Base-by-base conservation (phyloP, 2,329 filamentous ascomycete genomes). In the Fusarium nurragi region DNA sequence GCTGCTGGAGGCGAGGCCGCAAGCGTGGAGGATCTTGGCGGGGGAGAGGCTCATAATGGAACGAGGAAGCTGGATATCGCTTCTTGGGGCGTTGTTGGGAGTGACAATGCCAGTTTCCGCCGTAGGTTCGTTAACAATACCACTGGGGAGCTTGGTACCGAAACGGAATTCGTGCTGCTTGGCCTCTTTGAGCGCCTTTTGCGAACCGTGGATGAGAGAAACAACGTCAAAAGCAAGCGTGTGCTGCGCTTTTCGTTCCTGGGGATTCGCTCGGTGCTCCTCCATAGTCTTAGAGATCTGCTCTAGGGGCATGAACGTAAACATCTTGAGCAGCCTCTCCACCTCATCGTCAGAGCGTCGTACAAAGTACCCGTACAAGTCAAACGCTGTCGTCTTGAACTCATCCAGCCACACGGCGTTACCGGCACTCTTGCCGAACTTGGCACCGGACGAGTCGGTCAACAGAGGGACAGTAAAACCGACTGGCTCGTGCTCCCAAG, bases 401-500 rank as follows among this genome's bases (percentile, higher is more conserved):
- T 84, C 83, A 75, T 97, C 93, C 4, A 99, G 85, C 95, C 95
- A 99, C 32, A 99, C 79, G 4, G 94, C 94, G 75, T 98, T 98
- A 23, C 94, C 94, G 3, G 93, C 91, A 64, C 90, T 96, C 80
- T 99, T 99, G 48, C 95, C 95, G 70, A 98, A 94, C 77, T 99
- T 99, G 74, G 87, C 88, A 18, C 95, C 95, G 1, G 91, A 86
- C 1, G 91, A 83, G 49, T 94, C 94, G 0, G 93, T 97, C 34
- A 99, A 81, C 3, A 99, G 85, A 0, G 95, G 95, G 1, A 94
- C 93, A 0, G 95, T 98, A 68, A 99, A 90, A 9, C 95, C 95
- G 61, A 94, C 86, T 0, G 94, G 92, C 16, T 84, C 82, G 67
- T 86, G 76, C 6, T 80, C 72, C 68, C 80, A 77, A 30, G 76